Base-by-base conservation (phyloP, 83 land plant genomes). In the Thuja plicata region DNA sequence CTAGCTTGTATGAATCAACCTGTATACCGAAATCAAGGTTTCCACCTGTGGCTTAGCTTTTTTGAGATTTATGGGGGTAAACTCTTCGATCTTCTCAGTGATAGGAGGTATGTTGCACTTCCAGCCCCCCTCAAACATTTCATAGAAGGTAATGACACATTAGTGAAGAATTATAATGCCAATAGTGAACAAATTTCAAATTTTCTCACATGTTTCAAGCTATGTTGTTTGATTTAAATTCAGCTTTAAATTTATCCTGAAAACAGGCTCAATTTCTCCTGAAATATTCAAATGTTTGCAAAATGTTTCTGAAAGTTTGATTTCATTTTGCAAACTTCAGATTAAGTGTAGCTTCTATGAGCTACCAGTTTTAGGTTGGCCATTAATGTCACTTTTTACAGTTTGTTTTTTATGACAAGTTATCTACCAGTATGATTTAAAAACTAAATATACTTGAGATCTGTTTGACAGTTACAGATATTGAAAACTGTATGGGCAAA, bases 11-110 rank as follows among this genome's bases (percentile, higher is more conserved):
- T 98, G 91, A 94, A 94, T 78, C 97, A 96, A 87, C 97, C 99
- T 81, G 73, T 52, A 21, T 94, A 98, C 91, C 94, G 96, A 30
- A 94, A 89, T 88, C 96, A 98, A 91, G 92, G 93, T 19, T 92
- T 95, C 78, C 98, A 94, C 82, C 87, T 98, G 88, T 98, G 99
- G 99, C 96, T 98, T 50, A 98, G 99, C 87, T 98, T 93, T 92
- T 98, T 98, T 93, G 99, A 98, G 93, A 98, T 98, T 76, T 98
- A 98, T 91, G 99, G 99, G 82, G 99, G 99, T 70, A 98, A 98
- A 91, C 95, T 98, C 43, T 98, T 89, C 96, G 99, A 98, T 93
- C 99, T 98, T 92, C 97, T 98, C 81, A 94, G 94, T 89, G 99
- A 98, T 57, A 94, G 99, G 88, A 98, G 97, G 99, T 82, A 82